Conservation (phyloP, 2,329 filamentous ascomycete species). For the Calonectria honghensis region DNA sequence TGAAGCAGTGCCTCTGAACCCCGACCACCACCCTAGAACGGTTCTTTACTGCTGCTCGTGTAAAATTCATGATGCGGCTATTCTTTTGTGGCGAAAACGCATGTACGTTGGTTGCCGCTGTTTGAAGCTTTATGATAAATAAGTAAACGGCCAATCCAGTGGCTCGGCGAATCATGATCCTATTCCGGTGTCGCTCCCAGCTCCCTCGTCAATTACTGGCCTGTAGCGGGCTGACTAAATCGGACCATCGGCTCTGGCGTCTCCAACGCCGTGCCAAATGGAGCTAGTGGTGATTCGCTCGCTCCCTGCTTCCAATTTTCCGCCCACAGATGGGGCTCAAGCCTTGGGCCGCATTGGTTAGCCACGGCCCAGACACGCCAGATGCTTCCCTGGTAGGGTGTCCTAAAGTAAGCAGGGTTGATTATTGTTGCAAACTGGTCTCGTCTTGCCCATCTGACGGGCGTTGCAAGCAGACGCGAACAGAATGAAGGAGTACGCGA, state of each 20-base stretch:
- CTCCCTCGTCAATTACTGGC: conserved; percentile 27
- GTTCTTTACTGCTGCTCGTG: conserved; percentile 18
- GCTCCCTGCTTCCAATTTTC: conserved; percentile 23
- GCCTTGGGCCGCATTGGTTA: not conserved
- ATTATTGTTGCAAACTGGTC: not conserved
- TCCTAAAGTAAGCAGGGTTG: not conserved
- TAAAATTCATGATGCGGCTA: conserved; percentile 5
- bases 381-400: not conserved
- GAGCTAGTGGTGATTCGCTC: not conserved
- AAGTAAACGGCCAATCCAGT: not conserved
- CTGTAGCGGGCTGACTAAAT: conserved; percentile 7
- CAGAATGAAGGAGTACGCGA: conserved; percentile 7
- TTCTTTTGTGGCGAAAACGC: no score
- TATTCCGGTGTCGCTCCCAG: conserved; percentile 30
- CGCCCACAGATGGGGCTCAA: not conserved
- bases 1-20: conserved; percentile 58
- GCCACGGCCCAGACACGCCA: not conserved
- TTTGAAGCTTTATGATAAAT: conserved; percentile 25
- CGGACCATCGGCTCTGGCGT: conserved; percentile 12
- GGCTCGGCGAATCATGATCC: conserved; percentile 8
- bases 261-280: conserved; percentile 2
- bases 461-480: not conserved
- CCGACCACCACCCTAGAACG: not conserved
- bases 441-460: not conserved
- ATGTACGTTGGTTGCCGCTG: not conserved